phyloP scores from a whole-genome alignment of 306 rosid genomes.

The Quercus glauca region DNA sequence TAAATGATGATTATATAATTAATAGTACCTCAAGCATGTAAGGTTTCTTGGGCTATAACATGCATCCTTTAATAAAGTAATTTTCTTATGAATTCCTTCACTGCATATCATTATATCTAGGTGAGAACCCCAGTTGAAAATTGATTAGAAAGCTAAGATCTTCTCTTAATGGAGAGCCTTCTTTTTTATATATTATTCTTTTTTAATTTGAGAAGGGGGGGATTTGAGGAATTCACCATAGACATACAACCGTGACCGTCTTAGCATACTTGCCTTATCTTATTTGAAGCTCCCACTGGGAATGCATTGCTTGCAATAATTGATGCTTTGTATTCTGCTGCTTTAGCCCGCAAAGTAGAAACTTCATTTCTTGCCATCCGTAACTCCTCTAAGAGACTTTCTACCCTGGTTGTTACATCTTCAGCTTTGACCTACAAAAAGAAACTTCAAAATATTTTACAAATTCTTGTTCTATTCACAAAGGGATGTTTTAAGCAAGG shows the following conservation, averaged over 20 bases:
- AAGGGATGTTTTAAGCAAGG: background rate
- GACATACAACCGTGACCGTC: background rate
- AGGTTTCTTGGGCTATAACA: background rate
- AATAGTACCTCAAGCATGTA: background rate
- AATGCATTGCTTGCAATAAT: constrained; percentile 55
- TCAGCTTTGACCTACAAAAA: constrained; percentile 84
- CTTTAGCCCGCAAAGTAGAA: constrained; percentile 67
- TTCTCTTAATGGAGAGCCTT: background rate
- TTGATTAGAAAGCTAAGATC: background rate
- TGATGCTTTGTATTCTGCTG: constrained; percentile 82
- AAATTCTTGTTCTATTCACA: constrained; percentile 6
- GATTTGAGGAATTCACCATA: background rate
- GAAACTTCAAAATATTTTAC: background rate
- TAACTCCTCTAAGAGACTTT: constrained; percentile 74
- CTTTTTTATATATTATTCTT: no score
- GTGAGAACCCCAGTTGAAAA: background rate
- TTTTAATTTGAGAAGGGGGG: background rate
- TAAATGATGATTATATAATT: background rate
- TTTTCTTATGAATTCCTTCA: background rate
- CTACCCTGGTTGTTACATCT: constrained; percentile 77
- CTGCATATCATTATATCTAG: background rate
- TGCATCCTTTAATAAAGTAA: background rate
- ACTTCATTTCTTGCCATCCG: constrained; percentile 67
- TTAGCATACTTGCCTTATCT: constrained; percentile 50
- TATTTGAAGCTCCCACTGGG: constrained; percentile 60